Evolutionary conservation across 768 basidiomycete genomes (phyloP), one percentile per base, ranked within the genome.

Genomic region (Boletus subparvulus): DNA sequence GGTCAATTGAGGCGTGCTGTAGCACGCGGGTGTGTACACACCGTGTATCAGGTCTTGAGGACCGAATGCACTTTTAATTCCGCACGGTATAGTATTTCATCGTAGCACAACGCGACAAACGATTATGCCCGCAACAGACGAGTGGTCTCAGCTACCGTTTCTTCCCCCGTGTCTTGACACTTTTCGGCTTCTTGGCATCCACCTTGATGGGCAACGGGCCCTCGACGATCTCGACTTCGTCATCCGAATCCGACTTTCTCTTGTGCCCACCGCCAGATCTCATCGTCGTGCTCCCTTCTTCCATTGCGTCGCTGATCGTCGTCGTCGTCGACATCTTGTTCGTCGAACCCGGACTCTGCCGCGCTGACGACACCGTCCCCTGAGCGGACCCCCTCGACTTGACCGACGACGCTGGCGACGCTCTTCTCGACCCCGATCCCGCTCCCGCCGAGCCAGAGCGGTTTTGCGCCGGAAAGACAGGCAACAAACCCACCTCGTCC

Each of bases 201-300:
- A 68, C 62, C 62, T 74, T 79, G 56, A 71, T 74, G 54, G 66
- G 54, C 9, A 75, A 58, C 11, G 82, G 75, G 0, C 79, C 82
- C 39, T 83, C 80, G 4, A 82, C 64, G 54, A 81, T 77, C 54
- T 83, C 81, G 16, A 82, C 68, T 26, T 86, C 85, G 56, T 85
- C 83, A 46, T 85, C 84, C 50, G 79, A 79, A 24, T 59, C 53
- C 5, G 76, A 73, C 68, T 83, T 87, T 21, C 88, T 77, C 68
- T 89, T 90, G 12, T 16, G 46, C 17, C 57, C 45, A 35, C 36
- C 42, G 3, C 43, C 26, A 45, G 54, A 17, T 17, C 56, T 50
- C 26, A 40, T 16, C 14, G 44, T 26, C 47, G 49, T 14, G 12
- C 35, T 74, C 47, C 79, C 81, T 30, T 77, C 72, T 30, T 83